Evolutionary conservation across 2,329 filamentous ascomycete species (phyloP).

Genomic region (Cucurbitaria berberidis): DNA sequence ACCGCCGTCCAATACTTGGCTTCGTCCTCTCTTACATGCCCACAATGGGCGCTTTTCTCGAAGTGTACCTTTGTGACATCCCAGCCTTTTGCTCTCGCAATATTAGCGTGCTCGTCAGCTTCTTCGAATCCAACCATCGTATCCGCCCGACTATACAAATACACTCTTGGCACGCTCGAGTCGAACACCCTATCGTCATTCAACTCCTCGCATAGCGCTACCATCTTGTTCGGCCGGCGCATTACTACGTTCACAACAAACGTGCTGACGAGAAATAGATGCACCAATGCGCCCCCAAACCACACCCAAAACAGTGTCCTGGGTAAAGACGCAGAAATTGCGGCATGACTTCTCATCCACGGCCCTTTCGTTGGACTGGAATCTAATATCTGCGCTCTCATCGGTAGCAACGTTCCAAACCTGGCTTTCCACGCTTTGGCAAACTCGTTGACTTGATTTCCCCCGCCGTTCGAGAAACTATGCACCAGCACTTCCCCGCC

Average conservation of each 20-base stretch:
- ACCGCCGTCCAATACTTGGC: constrained; percentile 63
- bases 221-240: constrained; percentile 34
- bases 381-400: constrained; percentile 42
- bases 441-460: constrained; percentile 42
- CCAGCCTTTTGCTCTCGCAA: constrained; percentile 58
- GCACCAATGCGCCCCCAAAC: constrained; percentile 35
- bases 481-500: constrained; percentile 42
- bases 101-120: constrained; percentile 61
- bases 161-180: constrained; percentile 55
- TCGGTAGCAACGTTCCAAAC: constrained; percentile 28
- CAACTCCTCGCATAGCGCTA: constrained; percentile 36
- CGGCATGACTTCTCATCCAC: constrained; percentile 40
- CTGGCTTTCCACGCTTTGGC: constrained; percentile 37
- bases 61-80: constrained; percentile 60
- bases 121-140: constrained; percentile 63
- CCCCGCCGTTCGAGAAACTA: constrained; percentile 47
- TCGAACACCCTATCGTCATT: constrained; percentile 39
- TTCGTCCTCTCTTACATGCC: constrained; percentile 64
- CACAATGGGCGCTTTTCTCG: constrained; percentile 65
- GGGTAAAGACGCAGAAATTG: constrained; percentile 38
- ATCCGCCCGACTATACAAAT: constrained; percentile 66
- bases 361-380: constrained; percentile 42
- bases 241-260: constrained; percentile 24
- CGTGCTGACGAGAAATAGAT: constrained; percentile 32
- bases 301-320: constrained; percentile 29